Evolutionary conservation across 257 asterid species (phyloP).

Genomic region (Nicotiana obtusifolia): DNA sequence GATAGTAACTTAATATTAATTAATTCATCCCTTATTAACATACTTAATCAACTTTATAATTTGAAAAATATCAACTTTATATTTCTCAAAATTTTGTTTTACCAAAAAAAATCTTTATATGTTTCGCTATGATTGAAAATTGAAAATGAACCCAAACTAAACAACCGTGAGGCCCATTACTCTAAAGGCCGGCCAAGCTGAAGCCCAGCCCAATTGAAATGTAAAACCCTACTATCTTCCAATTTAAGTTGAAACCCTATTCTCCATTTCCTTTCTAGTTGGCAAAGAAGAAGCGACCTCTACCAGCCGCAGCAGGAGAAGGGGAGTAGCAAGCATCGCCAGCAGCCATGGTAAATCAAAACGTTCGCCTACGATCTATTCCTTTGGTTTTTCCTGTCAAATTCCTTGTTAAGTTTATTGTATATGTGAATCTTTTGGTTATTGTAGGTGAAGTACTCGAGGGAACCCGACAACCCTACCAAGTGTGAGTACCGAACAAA

Average conservation of each 20-base stretch:
- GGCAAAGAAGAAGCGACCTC: background rate
- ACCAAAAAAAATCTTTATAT: too few species aligned
- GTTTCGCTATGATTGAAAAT: too few species aligned
- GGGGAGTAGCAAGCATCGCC: background rate
- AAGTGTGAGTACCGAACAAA: constrained; percentile 34
- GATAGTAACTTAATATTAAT: too few species aligned
- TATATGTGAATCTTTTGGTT: background rate
- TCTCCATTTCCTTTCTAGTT: background rate
- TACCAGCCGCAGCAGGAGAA: background rate
- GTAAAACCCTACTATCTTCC: background rate
- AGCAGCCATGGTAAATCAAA: background rate
- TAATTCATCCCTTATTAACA: too few species aligned
- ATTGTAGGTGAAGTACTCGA: constrained; percentile 64
- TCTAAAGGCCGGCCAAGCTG: too few species aligned
- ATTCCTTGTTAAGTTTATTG: too few species aligned
- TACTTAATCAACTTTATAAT: too few species aligned
- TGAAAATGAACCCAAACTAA: too few species aligned
- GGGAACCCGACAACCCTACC: constrained; percentile 66
- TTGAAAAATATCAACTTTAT: too few species aligned
- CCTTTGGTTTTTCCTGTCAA: background rate
- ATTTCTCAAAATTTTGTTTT: too few species aligned
- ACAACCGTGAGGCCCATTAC: background rate
- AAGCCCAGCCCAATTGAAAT: background rate
- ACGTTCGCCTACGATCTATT: background rate
- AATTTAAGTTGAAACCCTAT: background rate